Evolutionary conservation across 2,329 filamentous ascomycete genomes (phyloP).

Genomic region (Fusarium nisikadoi): DNA sequence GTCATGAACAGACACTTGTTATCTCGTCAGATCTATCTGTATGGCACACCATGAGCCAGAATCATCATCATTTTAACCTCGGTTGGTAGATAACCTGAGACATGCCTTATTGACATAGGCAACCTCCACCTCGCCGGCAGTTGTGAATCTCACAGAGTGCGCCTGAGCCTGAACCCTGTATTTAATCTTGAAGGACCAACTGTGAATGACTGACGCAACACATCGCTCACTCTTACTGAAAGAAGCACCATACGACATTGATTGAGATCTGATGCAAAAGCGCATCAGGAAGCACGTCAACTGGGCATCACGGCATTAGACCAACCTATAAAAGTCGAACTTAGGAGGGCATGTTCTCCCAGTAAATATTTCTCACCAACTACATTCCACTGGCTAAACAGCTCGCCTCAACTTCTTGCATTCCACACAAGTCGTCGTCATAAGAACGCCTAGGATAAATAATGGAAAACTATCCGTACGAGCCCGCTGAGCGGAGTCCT

Average conservation of each 20-base stretch:
- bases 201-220: no score
- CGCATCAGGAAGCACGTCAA: background rate
- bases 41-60: background rate
- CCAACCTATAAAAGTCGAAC: background rate
- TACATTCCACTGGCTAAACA: background rate
- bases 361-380: background rate
- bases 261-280: background rate
- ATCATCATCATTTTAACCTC: accelerated
- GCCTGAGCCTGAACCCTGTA: no score
- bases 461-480: background rate
- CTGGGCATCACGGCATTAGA: background rate
- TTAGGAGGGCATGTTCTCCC: no score
- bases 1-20: background rate
- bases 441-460: background rate
- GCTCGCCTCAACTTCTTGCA: background rate
- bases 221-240: background rate
- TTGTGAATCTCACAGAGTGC: no score
- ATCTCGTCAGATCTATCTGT: background rate
- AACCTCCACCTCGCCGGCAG: background rate
- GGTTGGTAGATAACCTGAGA: no score
- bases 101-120: no score
- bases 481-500: background rate
- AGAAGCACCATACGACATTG: background rate
- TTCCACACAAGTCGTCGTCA: background rate
- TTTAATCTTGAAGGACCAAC: background rate